Evolutionary conservation across 768 basidiomycete genomes (phyloP).

Genomic region (Chalciporus sphaerocephalus): DNA sequence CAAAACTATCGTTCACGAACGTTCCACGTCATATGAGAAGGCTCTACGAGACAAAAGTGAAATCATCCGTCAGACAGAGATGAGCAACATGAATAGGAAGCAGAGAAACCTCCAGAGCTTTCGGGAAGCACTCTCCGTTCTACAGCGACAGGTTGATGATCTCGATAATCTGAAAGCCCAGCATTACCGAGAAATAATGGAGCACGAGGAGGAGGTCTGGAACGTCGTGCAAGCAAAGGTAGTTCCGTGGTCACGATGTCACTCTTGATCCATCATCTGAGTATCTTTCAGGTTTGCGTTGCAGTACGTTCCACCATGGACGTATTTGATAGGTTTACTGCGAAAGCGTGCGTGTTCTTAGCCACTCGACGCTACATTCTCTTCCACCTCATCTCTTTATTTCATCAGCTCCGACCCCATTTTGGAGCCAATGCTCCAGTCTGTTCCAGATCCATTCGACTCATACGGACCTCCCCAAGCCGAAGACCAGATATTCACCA

Average conservation of each 20-base stretch:
- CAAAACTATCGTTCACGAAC: conserved; percentile 69
- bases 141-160: conserved; percentile 89
- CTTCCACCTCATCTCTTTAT: conserved; percentile 12
- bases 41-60: conserved; percentile 78
- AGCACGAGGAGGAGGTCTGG: conserved; percentile 97
- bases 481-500: conserved; percentile 90
- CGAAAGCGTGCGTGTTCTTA: conserved; percentile 67
- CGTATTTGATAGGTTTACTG: conserved; percentile 81
- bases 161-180: conserved; percentile 78
- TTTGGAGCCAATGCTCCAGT: conserved; percentile 86
- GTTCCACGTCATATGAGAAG: conserved; percentile 79
- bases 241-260: conserved; percentile 3
- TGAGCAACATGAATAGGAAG: conserved; percentile 77
- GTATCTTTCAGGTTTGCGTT: conserved; percentile 55
- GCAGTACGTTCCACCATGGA: conserved; percentile 90
- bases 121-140: conserved; percentile 71
- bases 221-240: conserved; percentile 85
- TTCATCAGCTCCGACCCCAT: conserved; percentile 71
- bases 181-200: conserved; percentile 86
- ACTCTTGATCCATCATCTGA: conserved; percentile 12
- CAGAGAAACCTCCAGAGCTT: conserved; percentile 87
- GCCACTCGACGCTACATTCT: conserved; percentile 1
- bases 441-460: conserved; percentile 90
- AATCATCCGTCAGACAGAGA: conserved; percentile 81
- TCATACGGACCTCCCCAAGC: conserved; percentile 83